Percentiles rank a stretch among this genome's conserved stretches.
Evolutionary conservation across 2,329 filamentous ascomycete genomes (phyloP).

Genomic region (Colletotrichum limetticola): DNA sequence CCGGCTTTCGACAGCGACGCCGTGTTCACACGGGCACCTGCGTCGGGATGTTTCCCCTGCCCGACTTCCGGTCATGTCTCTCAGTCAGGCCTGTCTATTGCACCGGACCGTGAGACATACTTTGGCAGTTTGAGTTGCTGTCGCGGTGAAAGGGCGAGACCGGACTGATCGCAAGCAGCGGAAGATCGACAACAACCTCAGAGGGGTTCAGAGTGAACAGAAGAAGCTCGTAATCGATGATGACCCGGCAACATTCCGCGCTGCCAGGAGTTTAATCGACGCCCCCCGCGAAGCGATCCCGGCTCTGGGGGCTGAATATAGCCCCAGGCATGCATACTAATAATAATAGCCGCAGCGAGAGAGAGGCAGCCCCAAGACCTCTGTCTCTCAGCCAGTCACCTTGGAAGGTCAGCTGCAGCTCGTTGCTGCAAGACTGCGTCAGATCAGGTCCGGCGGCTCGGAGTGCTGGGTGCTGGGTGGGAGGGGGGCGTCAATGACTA

Average conservation of each 20-base stretch:
- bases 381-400: conserved; percentile 2
- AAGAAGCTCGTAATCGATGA: not conserved
- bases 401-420: not conserved
- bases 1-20: not conserved
- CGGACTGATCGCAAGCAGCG: not conserved
- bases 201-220: not conserved
- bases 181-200: not conserved
- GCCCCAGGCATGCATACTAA: conserved; percentile 5
- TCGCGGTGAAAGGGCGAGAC: not conserved
- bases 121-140: not conserved
- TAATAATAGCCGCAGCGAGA: not conserved
- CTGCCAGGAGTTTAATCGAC: conserved; percentile 13
- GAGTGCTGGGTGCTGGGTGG: not conserved
- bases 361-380: not conserved
- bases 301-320: conserved; percentile 8
- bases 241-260: not conserved
- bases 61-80: not conserved
- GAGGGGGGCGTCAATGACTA: conserved; percentile 11
- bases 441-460: conserved; percentile 17
- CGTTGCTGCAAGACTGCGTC: not conserved
- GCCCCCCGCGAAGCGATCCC: not conserved
- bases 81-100: not conserved
- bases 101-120: not conserved
- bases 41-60: not conserved
- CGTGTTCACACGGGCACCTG: not conserved